These are phyloP conservation scores for Neurospora sp. DNA, from an alignment of 495 filamentous ascomycete genomes.

Conservation along the genomic window DNA sequence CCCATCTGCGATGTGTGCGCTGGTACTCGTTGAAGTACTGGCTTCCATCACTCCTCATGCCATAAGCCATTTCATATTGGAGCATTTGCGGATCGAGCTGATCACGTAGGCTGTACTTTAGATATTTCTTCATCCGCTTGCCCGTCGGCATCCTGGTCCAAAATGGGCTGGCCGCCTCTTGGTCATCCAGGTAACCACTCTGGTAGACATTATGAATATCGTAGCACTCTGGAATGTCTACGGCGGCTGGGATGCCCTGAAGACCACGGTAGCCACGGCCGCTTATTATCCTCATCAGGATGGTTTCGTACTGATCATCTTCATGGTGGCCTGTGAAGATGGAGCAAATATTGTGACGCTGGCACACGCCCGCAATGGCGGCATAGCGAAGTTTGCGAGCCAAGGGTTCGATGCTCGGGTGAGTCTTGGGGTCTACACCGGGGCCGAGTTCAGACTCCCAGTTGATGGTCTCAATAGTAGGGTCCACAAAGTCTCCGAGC, in stretches of 20 bases:
- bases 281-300: slow-evolving; percentile 59
- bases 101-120: slow-evolving; percentile 14
- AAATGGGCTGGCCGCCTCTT: slow-evolving; percentile 12
- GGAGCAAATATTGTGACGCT: slow-evolving; percentile 32
- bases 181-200: slow-evolving; percentile 49
- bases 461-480: slow-evolving; percentile 3
- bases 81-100: slow-evolving; percentile 11
- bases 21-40: slow-evolving; percentile 16
- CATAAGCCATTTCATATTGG: slow-evolving; percentile 3
- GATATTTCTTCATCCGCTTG: slow-evolving; percentile 1
- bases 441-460: not conserved
- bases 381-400: slow-evolving; percentile 70
- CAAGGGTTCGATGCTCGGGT: slow-evolving; percentile 63
- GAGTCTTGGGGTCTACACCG: slow-evolving; percentile 21
- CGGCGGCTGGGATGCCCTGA: slow-evolving; percentile 51
- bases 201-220: slow-evolving; percentile 59
- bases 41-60: not conserved
- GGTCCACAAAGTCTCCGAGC: slow-evolving; percentile 13
- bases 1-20: not conserved
- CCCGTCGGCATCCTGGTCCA: slow-evolving; percentile 15
- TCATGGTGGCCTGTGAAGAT: slow-evolving; percentile 74
- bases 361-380: slow-evolving; percentile 53
- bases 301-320: slow-evolving; percentile 81
- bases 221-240: slow-evolving; percentile 73
- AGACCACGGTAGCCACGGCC: slow-evolving; percentile 57